Conservation (phyloP, 345 rosid genomes). For the Microcos paniculata region DNA sequence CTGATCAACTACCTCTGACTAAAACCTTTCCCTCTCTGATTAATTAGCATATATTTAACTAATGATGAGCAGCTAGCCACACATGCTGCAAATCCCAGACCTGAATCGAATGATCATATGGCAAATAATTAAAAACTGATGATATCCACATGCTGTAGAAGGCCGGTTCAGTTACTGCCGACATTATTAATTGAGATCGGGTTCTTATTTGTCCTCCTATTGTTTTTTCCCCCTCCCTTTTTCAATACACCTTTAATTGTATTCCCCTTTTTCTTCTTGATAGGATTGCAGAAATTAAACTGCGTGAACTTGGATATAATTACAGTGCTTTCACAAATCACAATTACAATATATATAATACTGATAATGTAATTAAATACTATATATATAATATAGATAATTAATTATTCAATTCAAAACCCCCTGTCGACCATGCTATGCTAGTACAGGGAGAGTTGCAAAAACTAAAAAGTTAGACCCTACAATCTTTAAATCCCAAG, state of each 20-base stretch:
- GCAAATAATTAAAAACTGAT: not conserved
- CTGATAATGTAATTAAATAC: not conserved
- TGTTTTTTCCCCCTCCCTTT: not conserved
- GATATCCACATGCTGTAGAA: slow-evolving; percentile 27
- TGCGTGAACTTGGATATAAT: not conserved
- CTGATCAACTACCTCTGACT: slow-evolving; percentile 24
- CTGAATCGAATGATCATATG: not conserved
- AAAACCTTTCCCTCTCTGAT: slow-evolving; percentile 18
- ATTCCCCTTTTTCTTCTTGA: too few species aligned
- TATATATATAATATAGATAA: not conserved
- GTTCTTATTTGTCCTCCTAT: not conserved
- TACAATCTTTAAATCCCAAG: not conserved
- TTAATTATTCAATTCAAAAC: not conserved
- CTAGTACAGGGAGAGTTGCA: too few species aligned
- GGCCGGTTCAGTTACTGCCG: slow-evolving; percentile 20
- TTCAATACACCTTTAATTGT: too few species aligned
- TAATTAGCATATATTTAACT: slow-evolving; percentile 8
- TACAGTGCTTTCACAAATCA: not conserved
- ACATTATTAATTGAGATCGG: not conserved
- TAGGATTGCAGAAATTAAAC: not conserved
- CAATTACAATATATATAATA: not conserved
- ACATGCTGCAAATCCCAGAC: slow-evolving; percentile 3
- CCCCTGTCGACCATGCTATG: not conserved
- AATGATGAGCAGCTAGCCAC: slow-evolving; percentile 14
- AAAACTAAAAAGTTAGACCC: not conserved